A percentile compares a stretch with the other conserved stretches of the same genome.
Conservation (phyloP, 2,329 filamentous ascomycete genomes). For the Monosporascus sp. region DNA sequence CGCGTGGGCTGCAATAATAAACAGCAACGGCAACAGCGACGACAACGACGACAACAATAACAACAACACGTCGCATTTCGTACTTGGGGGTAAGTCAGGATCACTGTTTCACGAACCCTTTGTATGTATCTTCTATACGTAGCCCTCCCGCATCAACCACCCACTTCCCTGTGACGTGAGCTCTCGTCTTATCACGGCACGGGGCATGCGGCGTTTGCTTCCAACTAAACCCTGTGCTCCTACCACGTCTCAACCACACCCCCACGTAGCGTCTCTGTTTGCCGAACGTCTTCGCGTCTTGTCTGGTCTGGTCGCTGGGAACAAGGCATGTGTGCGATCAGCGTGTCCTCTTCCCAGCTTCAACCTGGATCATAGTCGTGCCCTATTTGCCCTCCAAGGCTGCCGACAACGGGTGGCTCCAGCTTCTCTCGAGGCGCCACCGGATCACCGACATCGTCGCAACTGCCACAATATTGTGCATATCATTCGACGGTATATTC, state of each 20-base stretch:
- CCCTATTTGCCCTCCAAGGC: not conserved
- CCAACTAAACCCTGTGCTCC: no score
- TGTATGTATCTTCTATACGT: not conserved
- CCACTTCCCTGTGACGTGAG: no score
- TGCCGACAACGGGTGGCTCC: not conserved
- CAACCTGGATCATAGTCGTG: not conserved
- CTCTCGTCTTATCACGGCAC: no score
- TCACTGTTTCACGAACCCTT: conserved; percentile 9
- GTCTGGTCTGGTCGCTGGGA: not conserved
- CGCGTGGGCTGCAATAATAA: not conserved
- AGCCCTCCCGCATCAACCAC: no score
- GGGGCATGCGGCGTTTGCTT: no score
- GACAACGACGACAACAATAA: no score
- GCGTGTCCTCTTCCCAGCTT: not conserved
- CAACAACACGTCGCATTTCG: not conserved
- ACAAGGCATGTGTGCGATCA: not conserved
- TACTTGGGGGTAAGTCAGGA: conserved; percentile 13
- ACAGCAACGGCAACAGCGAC: no score
- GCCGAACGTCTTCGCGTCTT: not conserved
- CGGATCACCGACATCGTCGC: not conserved
- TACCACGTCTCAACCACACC: no score
- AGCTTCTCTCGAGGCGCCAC: not conserved
- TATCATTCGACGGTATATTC: not conserved
- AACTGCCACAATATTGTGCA: not conserved
- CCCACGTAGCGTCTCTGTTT: no score